Base-by-base conservation (phyloP, 768 basidiomycete species). In the Rhizopogon vesiculosus region DNA sequence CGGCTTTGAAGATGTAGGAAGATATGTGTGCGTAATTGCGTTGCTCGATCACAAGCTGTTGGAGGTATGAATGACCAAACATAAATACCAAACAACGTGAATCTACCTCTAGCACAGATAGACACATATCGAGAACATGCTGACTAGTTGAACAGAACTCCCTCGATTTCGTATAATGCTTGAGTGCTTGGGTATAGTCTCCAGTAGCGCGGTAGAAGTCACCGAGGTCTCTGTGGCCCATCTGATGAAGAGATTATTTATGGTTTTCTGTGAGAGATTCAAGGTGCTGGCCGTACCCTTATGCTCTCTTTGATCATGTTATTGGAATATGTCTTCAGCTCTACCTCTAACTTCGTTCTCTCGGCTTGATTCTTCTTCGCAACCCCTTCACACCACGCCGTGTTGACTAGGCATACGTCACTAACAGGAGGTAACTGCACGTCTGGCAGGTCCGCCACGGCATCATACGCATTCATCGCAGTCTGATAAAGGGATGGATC, bases 301-400 rank as follows among this genome's bases (percentile, higher is more conserved):
- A 97, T 95, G 78, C 91, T 94, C 79, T 98, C 96, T 72, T 97
- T 98, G 78, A 98, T 97, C 86, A 98, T 88, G 69, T 97, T 98
- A 63, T 91, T 94, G 60, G 86, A 80, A 66, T 98, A 98, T 10
- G 89, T 91, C 81, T 93, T 95, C 66, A 98, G 76, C 69, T 98
- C 96, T 5, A 94, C 88, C 74, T 97, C 95, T 56, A 97, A 74
- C 68, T 88, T 91, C n/a, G 80, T 81, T 56, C 77, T 78, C 66
- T 95, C 92, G n/a, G 81, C 80, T 58, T 77, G 74, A 63, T 89
- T 92, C 69, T 79, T 83, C 57, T 80, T 76, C 42, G 76, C 74
- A 29, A 74, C 79, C 61, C 86, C 82, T 42, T 94, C 89, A 16
- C 84, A 71, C 94, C 93, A 97, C 10, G 74, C 76, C 54, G 78